phyloP scores from a whole-genome alignment of 2,329 filamentous ascomycete genomes.

The Monosporascus cannonballus region DNA sequence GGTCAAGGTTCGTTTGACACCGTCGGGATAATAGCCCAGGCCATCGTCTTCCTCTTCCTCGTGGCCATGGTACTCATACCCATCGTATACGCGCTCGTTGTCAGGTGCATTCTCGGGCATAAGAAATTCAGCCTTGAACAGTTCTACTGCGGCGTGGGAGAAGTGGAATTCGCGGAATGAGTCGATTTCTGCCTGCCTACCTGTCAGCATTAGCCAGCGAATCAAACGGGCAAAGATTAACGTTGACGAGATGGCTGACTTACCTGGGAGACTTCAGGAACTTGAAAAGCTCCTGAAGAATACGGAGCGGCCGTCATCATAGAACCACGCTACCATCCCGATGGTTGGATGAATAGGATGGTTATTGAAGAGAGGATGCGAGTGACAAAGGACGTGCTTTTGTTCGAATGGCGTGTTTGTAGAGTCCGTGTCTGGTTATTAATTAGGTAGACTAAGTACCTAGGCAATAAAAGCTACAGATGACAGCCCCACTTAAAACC shows the following conservation, averaged over 20 bases:
- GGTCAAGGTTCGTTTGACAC: slow-evolving; percentile 81
- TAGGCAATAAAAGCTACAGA: too few species aligned
- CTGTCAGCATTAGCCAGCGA: slow-evolving; percentile 18
- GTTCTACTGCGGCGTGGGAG: slow-evolving; percentile 35
- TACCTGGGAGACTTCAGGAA: slow-evolving; percentile 34
- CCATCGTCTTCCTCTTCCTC: slow-evolving; percentile 52
- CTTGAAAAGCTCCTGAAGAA: slow-evolving; percentile 12
- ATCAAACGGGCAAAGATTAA: slow-evolving; percentile 2
- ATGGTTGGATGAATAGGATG: neutral
- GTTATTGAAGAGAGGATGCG: too few species aligned
- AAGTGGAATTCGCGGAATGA: slow-evolving; percentile 59
- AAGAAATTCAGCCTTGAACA: slow-evolving; percentile 42
- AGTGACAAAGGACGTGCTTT: neutral
- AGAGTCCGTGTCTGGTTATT: too few species aligned
- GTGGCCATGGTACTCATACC: slow-evolving; percentile 24
- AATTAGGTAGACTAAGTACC: too few species aligned
- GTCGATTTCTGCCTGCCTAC: slow-evolving; percentile 49
- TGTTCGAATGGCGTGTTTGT: neutral
- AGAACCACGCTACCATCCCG: neutral
- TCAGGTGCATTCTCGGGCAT: slow-evolving; percentile 19
- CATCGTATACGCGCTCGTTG: slow-evolving; percentile 14
- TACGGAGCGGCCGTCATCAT: slow-evolving; percentile 16
- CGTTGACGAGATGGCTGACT: slow-evolving; percentile 3
- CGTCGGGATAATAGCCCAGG: slow-evolving; percentile 81
- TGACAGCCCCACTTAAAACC: too few species aligned